Conservation (phyloP, 202 grass and related monocot species). For the Bolboschoenoplectus hybrid region DNA sequence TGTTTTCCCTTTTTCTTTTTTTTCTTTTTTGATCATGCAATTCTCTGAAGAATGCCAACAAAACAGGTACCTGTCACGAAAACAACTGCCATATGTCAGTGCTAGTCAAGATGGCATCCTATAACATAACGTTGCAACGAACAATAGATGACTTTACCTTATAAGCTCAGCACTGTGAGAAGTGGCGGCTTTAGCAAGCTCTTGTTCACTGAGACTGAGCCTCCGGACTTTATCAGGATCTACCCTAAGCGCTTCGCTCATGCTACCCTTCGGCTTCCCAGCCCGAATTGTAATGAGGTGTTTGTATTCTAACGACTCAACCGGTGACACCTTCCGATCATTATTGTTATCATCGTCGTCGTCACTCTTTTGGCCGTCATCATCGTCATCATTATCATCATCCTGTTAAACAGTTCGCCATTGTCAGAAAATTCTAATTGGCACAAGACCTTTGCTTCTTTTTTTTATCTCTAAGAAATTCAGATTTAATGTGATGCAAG, state of each 20-base stretch:
- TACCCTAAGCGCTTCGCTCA: conserved; percentile 66
- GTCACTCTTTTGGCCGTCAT: conserved; percentile 38
- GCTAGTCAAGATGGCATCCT: conserved; percentile 1
- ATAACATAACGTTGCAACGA: neutral
- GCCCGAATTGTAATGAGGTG: conserved; percentile 85
- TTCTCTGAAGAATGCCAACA: conserved; percentile 20
- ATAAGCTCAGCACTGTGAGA: conserved; percentile 61
- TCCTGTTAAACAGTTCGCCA: conserved; percentile 34
- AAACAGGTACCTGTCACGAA: conserved; percentile 1
- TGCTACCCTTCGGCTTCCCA: conserved; percentile 72
- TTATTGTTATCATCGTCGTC: conserved; percentile 44
- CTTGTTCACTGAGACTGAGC: conserved; percentile 89
- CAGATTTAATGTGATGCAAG: neutral
- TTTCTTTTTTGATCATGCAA: neutral
- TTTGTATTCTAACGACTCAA: conserved; percentile 59
- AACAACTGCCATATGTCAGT: neutral
- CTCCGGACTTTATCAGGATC: conserved; percentile 81
- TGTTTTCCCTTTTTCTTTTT: neutral
- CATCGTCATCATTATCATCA: conserved; percentile 48
- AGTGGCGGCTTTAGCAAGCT: conserved; percentile 69
- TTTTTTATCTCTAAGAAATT: neutral
- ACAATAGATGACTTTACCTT: conserved; percentile 50
- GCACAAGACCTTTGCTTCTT: neutral
- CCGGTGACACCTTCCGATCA: conserved; percentile 42
- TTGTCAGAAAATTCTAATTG: neutral